Evolutionary conservation across 345 rosid species (phyloP), one percentile per base, ranked within the genome.

Genomic region (Bruguiera gymnorhiza): DNA sequence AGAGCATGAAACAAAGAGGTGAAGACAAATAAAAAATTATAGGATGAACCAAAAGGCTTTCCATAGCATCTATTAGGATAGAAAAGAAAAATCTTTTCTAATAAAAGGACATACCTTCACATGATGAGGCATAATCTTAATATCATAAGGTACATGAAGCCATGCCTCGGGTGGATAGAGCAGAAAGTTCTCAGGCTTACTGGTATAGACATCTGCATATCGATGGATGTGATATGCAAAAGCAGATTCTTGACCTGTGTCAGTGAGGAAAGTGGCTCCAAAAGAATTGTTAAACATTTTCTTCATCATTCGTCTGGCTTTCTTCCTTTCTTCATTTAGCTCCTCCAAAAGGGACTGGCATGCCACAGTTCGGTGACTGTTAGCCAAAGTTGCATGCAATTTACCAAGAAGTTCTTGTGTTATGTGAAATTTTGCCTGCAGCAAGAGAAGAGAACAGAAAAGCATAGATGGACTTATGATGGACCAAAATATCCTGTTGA

Each of bases 91-190:
- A 19, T n/a, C 13, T 60, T 32, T 60, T 15, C 21, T 3, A n/a
- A 31, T 51, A 52, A 54, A 46, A n/a, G 37, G 46, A 54, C 66
- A 63, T 78, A 94, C 98, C 97, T 94, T 94, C 60, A 91, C 76
- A 75, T 94, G 98, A 85, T 94, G 97, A 63, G 98, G 98, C 97
- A 94, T 88, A 79, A 91, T 89, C 82, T 94, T 91, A 83, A 94
- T 81, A 80, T 94, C 93, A 62, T 64, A 89, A 46, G 98, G 96
- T 56, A 70, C 93, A 72, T 91, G 95, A 78, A 89, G 92, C 98
- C 98, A 94, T n/a, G 97, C 93, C 74, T 91, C 98, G 0, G 95
- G 89, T 51, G 83, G 80, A 75, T 89, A 83, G 48, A 76, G 80
- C 84, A 91, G 69, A 71, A 94, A 94, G 80, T 94, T 94, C 81